A percentile compares a stretch with the other conserved stretches of the same genome.
Conservation (phyloP, 768 basidiomycete species). For the Pilatotrama ljubarskyi region DNA sequence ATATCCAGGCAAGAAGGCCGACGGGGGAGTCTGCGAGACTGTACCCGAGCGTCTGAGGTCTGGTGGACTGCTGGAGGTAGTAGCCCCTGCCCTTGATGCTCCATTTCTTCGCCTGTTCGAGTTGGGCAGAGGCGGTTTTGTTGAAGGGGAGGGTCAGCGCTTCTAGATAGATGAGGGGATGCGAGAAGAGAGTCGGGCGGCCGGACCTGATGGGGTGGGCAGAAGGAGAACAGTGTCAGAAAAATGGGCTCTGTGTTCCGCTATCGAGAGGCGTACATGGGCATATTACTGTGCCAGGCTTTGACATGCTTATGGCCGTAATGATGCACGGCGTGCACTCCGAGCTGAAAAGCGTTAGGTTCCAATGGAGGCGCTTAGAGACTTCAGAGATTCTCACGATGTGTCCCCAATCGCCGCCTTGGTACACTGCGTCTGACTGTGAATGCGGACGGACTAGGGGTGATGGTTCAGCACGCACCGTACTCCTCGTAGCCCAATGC, state of each 20-base stretch:
- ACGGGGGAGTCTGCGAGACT: slow-evolving; percentile 56
- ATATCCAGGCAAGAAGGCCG: slow-evolving; percentile 44
- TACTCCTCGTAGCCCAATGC: slow-evolving; percentile 29
- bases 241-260: background rate
- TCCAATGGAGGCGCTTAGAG: background rate
- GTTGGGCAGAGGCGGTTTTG: slow-evolving; percentile 27
- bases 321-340: slow-evolving; percentile 32
- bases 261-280: slow-evolving; percentile 40
- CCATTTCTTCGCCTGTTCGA: slow-evolving; percentile 27
- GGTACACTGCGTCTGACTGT: slow-evolving; percentile 37
- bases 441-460: slow-evolving; percentile 2
- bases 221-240: background rate
- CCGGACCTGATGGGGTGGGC: slow-evolving; percentile 19
- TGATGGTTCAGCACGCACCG: slow-evolving; percentile 17
- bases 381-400: slow-evolving; percentile 27
- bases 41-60: slow-evolving; percentile 46
- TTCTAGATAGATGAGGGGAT: slow-evolving; percentile 33
- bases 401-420: slow-evolving; percentile 52
- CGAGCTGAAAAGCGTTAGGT: slow-evolving; percentile 31
- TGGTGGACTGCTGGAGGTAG: slow-evolving; percentile 29
- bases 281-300: slow-evolving; percentile 54
- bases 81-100: slow-evolving; percentile 33
- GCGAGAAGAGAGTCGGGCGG: slow-evolving; percentile 26
- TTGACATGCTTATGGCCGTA: slow-evolving; percentile 47
- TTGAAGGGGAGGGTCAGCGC: slow-evolving; percentile 32